phyloP scores from a whole-genome alignment of 83 land plant species.

The Larix sibirica region DNA sequence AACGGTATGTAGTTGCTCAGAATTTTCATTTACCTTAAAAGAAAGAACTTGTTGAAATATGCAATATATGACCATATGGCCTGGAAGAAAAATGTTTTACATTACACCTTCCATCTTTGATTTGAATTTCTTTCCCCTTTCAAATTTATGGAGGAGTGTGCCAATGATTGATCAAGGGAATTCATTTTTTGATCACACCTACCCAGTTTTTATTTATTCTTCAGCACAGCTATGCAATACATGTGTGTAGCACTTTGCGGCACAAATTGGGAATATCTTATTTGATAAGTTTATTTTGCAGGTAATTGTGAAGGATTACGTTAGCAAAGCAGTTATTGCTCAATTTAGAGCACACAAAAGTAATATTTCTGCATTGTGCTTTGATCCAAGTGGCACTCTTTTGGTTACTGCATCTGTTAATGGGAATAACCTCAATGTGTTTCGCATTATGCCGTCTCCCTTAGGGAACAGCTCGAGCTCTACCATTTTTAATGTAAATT shows the following conservation, averaged over 20 bases:
- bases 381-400: conserved; percentile 97
- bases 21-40: neutral
- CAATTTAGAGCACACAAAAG: conserved; percentile 92
- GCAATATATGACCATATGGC: neutral
- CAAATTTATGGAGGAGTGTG: neutral
- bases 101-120: neutral
- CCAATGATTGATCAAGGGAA: neutral
- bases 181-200: neutral
- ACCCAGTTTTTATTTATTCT: neutral
- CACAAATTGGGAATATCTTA: neutral
- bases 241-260: neutral
- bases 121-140: neutral
- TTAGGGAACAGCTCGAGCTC: conserved; percentile 28
- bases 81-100: neutral
- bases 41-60: neutral
- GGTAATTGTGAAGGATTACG: conserved; percentile 89
- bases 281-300: conserved; percentile 30
- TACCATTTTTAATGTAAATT: conserved; percentile 28
- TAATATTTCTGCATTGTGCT: conserved; percentile 87
- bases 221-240: neutral
- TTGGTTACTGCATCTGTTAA: conserved; percentile 92
- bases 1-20: conserved; percentile 51
- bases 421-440: conserved; percentile 92
- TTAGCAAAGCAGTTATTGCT: conserved; percentile 66
- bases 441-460: conserved; percentile 75